phyloP scores from a whole-genome alignment of 2,329 filamentous ascomycete genomes.

The Simplicillium aogashimaense region DNA sequence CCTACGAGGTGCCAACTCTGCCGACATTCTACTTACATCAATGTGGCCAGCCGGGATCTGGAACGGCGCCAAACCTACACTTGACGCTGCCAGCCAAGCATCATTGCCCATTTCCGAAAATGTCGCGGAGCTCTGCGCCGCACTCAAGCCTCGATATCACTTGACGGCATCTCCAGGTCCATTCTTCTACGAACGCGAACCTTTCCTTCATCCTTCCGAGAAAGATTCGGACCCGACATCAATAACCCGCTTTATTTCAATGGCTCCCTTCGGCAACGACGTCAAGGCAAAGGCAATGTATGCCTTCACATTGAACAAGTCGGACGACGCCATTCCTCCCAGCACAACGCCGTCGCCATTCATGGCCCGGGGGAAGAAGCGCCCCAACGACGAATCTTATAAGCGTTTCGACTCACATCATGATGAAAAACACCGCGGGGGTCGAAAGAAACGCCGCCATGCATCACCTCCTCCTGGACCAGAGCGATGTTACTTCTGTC shows the following conservation, averaged over 20 bases:
- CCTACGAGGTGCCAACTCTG: slow-evolving; percentile 64
- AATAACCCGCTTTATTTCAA: slow-evolving; percentile 82
- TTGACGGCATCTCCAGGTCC: slow-evolving; percentile 57
- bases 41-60: slow-evolving; percentile 74
- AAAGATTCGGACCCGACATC: slow-evolving; percentile 38
- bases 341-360: slow-evolving; percentile 74
- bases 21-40: slow-evolving; percentile 80
- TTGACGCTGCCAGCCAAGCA: slow-evolving; percentile 42
- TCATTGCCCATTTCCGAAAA: slow-evolving; percentile 49
- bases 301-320: slow-evolving; percentile 62
- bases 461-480: slow-evolving; percentile 55
- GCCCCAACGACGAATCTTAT: slow-evolving; percentile 39
- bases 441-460: slow-evolving; percentile 34
- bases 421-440: slow-evolving; percentile 30
- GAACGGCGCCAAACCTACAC: slow-evolving; percentile 53
- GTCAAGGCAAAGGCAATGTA: slow-evolving; percentile 74
- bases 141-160: slow-evolving; percentile 86
- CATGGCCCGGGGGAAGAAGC: slow-evolving; percentile 46
- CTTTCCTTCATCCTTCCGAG: slow-evolving; percentile 63
- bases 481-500: slow-evolving; percentile 86
- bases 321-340: slow-evolving; percentile 52
- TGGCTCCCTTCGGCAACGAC: slow-evolving; percentile 68
- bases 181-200: slow-evolving; percentile 83
- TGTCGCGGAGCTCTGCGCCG: slow-evolving; percentile 67
- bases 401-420: slow-evolving; percentile 43